Conservation (phyloP, 169 alveolate species). For the Haemoproteus tartakovskyi region DNA sequence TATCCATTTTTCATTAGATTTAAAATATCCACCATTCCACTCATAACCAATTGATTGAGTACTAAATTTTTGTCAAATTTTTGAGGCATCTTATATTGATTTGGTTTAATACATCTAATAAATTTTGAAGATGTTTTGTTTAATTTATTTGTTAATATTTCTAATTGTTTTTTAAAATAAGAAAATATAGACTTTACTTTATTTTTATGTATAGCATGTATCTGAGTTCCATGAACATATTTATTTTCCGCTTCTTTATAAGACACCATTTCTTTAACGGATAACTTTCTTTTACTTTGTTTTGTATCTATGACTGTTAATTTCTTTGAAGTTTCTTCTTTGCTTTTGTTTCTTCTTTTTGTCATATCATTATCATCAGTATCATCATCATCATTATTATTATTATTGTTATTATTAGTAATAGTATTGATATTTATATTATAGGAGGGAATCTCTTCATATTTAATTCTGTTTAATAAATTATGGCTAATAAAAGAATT, state of each 20-base stretch:
- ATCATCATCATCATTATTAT: too few relatives aligned
- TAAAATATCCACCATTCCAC: slow-evolving; percentile 72
- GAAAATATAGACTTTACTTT: slow-evolving; percentile 50
- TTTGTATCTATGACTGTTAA: too few relatives aligned
- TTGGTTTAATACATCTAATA: slow-evolving; percentile 73
- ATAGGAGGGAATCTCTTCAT: too few relatives aligned
- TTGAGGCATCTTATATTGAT: slow-evolving; percentile 60
- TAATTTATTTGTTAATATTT: slow-evolving; percentile 62
- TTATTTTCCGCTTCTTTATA: slow-evolving; percentile 27
- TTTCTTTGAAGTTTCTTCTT: too few relatives aligned
- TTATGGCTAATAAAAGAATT: slow-evolving; percentile 33
- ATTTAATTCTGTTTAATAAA: slow-evolving; percentile 17
- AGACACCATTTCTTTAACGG: slow-evolving; percentile 53
- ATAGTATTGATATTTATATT: too few relatives aligned
- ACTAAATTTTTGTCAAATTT: slow-evolving; percentile 67
- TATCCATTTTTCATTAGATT: slow-evolving; percentile 73
- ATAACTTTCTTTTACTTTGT: slow-evolving; percentile 19
- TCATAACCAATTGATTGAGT: slow-evolving; percentile 69
- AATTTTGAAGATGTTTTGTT: slow-evolving; percentile 70
- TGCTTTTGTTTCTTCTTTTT: not conserved
- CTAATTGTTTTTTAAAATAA: slow-evolving; percentile 68
- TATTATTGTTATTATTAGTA: too few relatives aligned
- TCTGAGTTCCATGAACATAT: too few relatives aligned
- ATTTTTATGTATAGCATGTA: too few relatives aligned
- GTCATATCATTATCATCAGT: too few relatives aligned